Evolutionary conservation across 2,329 filamentous ascomycete genomes (phyloP), one percentile per base, ranked within the genome.

Genomic region (Phyllosticta citriasiana): DNA sequence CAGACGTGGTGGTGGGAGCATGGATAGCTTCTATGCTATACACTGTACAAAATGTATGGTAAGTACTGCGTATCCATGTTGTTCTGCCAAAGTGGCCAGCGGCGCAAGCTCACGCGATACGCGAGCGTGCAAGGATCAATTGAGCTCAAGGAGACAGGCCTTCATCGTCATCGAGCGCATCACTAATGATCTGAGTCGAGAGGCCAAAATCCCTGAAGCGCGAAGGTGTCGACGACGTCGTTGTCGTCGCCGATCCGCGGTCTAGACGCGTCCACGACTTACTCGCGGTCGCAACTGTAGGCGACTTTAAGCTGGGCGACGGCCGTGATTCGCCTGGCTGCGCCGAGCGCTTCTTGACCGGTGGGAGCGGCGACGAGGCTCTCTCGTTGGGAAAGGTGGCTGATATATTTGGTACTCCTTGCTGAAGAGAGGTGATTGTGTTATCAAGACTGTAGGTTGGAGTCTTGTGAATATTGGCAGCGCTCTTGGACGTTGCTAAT

Each of bases 131-230:
- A 47, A 47, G 16, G 40, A 7, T 47, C 2, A 14, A 16, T 16
- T n/a, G 6, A 47, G 40, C 10, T 55, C 30, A 55, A 27, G 54
- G 54, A 2, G 54, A 30, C 5, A 55, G 27, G 12, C 12, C 30
- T 10, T 30, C 19, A 5, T 53, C 14, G 10, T 58, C 57, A 4
- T 59, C 57, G 8, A 6, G 24, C 5, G 24, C 52, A 16, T 52
- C 57, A 12, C 54, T 51, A 10, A 59, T 19, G 16, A 59, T 30
- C 50, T 59, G 57, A 9, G 57, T 59, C 4, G 57, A 59, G 22
- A 59, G 57, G 12, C 57, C 57, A 19, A 59, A 55, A 2, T 47
- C 33, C 16, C n/a, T 35, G 24, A 59, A 54, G 1, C 50, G 26
- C 4, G 57, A 59, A 9, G 24, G 24, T 2, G 55, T 24, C 19